Percentiles rank a stretch among this genome's conserved stretches.
Evolutionary conservation across 2,329 filamentous ascomycete species (phyloP).

Genomic region (Phaeosphaeria sp.): DNA sequence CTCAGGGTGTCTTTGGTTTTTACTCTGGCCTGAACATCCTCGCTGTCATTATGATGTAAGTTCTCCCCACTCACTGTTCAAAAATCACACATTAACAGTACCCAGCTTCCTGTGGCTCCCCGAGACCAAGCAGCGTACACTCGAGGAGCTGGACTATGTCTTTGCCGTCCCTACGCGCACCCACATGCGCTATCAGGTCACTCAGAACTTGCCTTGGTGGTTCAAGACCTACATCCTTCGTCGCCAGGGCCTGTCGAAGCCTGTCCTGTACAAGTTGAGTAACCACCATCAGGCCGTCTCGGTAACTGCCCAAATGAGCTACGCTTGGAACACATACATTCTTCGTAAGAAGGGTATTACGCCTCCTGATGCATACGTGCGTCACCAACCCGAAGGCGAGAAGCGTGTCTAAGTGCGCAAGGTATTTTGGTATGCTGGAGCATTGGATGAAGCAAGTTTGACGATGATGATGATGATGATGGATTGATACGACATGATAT

Average conservation of each 20-base stretch:
- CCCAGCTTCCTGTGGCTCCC: conserved; percentile 60
- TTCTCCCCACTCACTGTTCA: neutral
- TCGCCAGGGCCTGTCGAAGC: conserved; percentile 43
- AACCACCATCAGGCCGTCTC: conserved; percentile 20
- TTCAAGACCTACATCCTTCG: conserved; percentile 54
- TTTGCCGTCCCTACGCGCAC: conserved; percentile 54
- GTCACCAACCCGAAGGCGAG: conserved; percentile 19
- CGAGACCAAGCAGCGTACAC: conserved; percentile 57
- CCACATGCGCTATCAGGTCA: conserved; percentile 46
- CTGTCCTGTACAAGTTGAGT: conserved; percentile 49
- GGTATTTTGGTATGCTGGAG: neutral
- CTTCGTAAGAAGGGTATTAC: conserved; percentile 24
- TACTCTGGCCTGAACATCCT: conserved; percentile 66
- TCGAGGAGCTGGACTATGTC: conserved; percentile 59
- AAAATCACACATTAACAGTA: conserved; percentile 6
- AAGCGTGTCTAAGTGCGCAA: conserved; percentile 19
- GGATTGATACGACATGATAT: neutral
- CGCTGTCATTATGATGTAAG: conserved; percentile 65
- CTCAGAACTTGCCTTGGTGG: conserved; percentile 52
- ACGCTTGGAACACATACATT: conserved; percentile 26
- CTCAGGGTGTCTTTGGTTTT: conserved; percentile 65
- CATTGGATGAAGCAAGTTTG: neutral
- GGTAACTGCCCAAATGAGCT: conserved; percentile 26
- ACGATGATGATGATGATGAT: neutral
- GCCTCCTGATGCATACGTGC: conserved; percentile 21